Evolutionary conservation across 352 stramenopile species (phyloP).

Genomic region (Pythium insidiosum): DNA sequence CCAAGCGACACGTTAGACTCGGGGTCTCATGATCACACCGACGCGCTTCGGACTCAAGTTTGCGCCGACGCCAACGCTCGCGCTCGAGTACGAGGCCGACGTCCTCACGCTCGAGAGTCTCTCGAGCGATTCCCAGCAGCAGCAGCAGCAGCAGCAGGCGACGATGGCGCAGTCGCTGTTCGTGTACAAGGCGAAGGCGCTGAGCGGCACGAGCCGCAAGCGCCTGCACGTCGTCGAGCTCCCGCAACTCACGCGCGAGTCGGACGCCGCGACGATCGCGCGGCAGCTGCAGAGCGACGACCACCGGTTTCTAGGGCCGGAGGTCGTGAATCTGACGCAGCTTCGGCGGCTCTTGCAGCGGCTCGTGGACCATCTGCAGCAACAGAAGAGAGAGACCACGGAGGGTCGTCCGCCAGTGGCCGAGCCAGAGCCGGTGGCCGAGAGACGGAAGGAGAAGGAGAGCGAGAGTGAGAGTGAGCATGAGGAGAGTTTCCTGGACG

Average conservation of each 20-base stretch:
- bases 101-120: slow-evolving; percentile 19
- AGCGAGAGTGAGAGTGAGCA: slow-evolving; percentile 18
- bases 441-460: slow-evolving; percentile 6
- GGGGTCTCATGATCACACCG: slow-evolving; percentile 73
- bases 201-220: slow-evolving; percentile 7
- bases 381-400: too few species aligned
- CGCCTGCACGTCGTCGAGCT: slow-evolving; percentile 80
- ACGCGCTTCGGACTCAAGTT: slow-evolving; percentile 82
- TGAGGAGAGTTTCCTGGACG: slow-evolving; percentile 32
- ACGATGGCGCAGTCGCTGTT: slow-evolving; percentile 39
- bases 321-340: slow-evolving; percentile 59
- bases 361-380: slow-evolving; percentile 45
- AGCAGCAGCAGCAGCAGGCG: too few species aligned
- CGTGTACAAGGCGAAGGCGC: slow-evolving; percentile 26
- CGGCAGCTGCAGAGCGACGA: slow-evolving; percentile 62
- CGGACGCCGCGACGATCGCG: slow-evolving; percentile 33
- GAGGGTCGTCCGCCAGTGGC: neutral
- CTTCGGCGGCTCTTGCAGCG: slow-evolving; percentile 50
- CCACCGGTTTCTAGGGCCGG: slow-evolving; percentile 41
- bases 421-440: too few species aligned
- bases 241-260: slow-evolving; percentile 37
- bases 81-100: slow-evolving; percentile 78
- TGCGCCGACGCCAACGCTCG: slow-evolving; percentile 63
- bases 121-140: too few species aligned
- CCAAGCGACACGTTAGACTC: too few species aligned